These are phyloP conservation scores for Gaeumannomyces sp. DNA, from an alignment of 2,329 filamentous ascomycete species.

Conservation along the genomic window DNA sequence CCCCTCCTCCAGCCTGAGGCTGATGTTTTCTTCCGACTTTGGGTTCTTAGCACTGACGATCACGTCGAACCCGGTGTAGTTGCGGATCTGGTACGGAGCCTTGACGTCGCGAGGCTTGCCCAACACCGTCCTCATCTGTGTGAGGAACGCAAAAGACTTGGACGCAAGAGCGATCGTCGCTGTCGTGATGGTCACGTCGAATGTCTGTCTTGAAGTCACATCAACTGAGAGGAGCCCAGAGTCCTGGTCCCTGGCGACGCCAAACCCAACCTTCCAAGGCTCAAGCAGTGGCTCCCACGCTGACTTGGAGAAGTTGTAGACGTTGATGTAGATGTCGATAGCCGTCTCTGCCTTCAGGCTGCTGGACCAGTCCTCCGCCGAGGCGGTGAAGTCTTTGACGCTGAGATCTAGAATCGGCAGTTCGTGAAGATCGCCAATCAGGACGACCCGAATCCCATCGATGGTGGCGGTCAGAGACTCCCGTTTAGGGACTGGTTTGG, in stretches of 20 bases:
- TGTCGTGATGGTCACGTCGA: constrained; percentile 89
- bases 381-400: constrained; percentile 80
- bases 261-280: constrained; percentile 91
- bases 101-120: constrained; percentile 89
- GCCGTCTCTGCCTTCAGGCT: constrained; percentile 79
- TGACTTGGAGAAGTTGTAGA: constrained; percentile 99
- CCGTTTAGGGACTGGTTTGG: constrained; percentile 28
- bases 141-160: constrained; percentile 87
- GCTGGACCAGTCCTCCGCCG: constrained; percentile 86
- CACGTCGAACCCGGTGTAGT: constrained; percentile 91
- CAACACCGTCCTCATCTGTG: constrained; percentile 84
- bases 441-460: constrained; percentile 81
- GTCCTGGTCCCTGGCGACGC: constrained; percentile 70
- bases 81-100: constrained; percentile 87
- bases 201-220: constrained; percentile 77
- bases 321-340: constrained; percentile 91
- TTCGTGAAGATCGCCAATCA: constrained; percentile 95
- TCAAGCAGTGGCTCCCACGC: constrained; percentile 96
- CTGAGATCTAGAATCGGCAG: constrained; percentile 91
- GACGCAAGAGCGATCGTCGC: constrained; percentile 89
- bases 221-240: constrained; percentile 78
- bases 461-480: constrained; percentile 84
- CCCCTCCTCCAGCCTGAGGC: constrained; percentile 75
- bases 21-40: constrained; percentile 61
- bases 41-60: constrained; percentile 72